Conservation (phyloP, 1,139 yeast species). For the Saccharomyces uvarum region DNA sequence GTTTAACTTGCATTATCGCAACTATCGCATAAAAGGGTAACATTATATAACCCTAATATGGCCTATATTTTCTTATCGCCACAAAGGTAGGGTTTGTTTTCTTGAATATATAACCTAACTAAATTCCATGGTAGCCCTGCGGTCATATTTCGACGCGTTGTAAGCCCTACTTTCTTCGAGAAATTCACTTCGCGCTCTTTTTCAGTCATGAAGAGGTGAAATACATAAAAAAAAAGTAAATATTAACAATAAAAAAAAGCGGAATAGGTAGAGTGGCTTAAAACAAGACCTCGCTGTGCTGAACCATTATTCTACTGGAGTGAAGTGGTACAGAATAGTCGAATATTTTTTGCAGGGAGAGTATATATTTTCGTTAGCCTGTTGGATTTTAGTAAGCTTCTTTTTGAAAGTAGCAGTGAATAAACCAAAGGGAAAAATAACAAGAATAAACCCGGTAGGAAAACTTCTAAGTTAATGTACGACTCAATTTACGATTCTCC, state of each 20-base stretch:
- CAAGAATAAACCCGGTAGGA: not conserved
- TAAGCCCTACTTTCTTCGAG: not conserved
- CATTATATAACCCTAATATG: not conserved
- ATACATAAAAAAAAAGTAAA: not conserved
- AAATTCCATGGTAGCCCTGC: not conserved
- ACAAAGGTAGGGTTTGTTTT: too few species aligned
- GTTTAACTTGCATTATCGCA: not conserved
- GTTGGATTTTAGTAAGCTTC: not conserved
- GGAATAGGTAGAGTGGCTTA: not conserved
- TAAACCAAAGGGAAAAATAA: not conserved
- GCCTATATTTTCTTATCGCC: not conserved
- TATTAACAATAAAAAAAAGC: not conserved
- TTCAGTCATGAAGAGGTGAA: not conserved
- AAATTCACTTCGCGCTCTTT: not conserved
- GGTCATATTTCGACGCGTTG: not conserved
- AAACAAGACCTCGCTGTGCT: not conserved
- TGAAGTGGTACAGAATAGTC: not conserved
- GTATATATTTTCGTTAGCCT: not conserved
- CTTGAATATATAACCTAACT: not conserved
- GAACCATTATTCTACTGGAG: not conserved
- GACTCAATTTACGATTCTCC: slow-evolving; percentile 33
- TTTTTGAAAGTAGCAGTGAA: not conserved
- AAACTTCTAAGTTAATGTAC: not conserved
- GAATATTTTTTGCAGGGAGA: not conserved
- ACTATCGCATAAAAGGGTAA: not conserved